Base-by-base conservation (phyloP, 2,329 filamentous ascomycete genomes). In the Penicillium vulpinum region DNA sequence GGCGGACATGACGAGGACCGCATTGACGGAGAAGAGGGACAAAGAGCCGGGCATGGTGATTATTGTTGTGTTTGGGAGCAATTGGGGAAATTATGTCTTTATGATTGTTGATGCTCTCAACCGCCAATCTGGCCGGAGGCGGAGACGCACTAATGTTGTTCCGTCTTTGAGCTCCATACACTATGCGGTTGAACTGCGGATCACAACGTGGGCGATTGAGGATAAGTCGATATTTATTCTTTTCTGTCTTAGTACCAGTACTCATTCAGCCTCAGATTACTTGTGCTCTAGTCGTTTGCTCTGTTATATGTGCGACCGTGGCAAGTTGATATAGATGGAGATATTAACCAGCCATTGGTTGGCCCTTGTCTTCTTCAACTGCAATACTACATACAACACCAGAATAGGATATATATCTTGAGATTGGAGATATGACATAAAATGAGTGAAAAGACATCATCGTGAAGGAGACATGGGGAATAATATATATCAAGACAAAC, bases 11-110 rank as follows among this genome's bases (percentile, higher is more conserved):
- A 92, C 86, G 65, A 91, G 82, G 74, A 92, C 83, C 71, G 89
- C 89, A 75, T 90, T 88, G 71, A 92, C 83, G 69, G 87, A 86
- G 80, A 89, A 88, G 43, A 92, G 83, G 62, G 88, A 88, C 79
- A 91, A 86, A 78, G 86, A 85, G 62, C 88, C 87, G 66, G 88
- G 84, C 89, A 92, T 91, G 61, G 58, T 78, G 73, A 64, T 60
- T 50, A 22, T 58, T 53, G 58, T 55, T 56, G 49, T 41, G 56
- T 40, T n/a, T 48, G 48, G 44, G 22, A 56, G 50, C 44, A 57
- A 59, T 62, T 62, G 46, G 45, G 29, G 51, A 40, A 43, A 50
- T 41, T 21, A 24, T 22, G 43, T 31, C 38, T 16, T 45, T 45
- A 10, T 43, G 57, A 53, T 49, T 65, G 63, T 64, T 66, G 63